Evolutionary conservation across 2,329 filamentous ascomycete genomes (phyloP).

Genomic region (Paecilomyces fulvus): DNA sequence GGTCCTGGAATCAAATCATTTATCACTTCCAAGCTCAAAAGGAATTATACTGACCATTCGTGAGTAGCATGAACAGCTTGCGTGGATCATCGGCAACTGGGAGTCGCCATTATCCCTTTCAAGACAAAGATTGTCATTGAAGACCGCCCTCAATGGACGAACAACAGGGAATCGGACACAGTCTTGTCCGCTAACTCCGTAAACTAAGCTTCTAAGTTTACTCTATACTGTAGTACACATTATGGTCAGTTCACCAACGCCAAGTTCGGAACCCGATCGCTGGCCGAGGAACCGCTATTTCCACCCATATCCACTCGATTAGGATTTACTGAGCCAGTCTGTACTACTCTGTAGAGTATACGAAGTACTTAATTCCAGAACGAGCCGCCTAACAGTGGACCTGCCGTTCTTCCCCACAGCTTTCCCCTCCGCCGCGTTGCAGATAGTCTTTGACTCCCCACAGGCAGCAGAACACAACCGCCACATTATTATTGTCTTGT

Average conservation of each 20-base stretch:
- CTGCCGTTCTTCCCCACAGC: not conserved
- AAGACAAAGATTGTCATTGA: not conserved
- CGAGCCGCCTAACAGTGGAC: not conserved
- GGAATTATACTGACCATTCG: not conserved
- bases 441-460: not conserved
- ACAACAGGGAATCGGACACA: not conserved
- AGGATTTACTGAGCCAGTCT: not conserved
- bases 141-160: not conserved
- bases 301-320: not conserved
- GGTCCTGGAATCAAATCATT: not conserved
- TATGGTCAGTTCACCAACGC: no score
- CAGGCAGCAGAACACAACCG: not conserved
- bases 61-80: not conserved
- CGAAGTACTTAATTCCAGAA: no score
- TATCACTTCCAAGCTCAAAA: not conserved
- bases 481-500: not conserved
- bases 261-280: no score
- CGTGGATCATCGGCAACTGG: not conserved
- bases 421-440: not conserved
- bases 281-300: not conserved
- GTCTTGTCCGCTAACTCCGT: no score
- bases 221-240: no score
- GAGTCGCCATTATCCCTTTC: not conserved
- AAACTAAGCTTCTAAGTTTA: no score
- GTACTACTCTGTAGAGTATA: not conserved